Base-by-base conservation (phyloP, 1,284 basidiomycete species). In the Neolentinus lepideus region DNA sequence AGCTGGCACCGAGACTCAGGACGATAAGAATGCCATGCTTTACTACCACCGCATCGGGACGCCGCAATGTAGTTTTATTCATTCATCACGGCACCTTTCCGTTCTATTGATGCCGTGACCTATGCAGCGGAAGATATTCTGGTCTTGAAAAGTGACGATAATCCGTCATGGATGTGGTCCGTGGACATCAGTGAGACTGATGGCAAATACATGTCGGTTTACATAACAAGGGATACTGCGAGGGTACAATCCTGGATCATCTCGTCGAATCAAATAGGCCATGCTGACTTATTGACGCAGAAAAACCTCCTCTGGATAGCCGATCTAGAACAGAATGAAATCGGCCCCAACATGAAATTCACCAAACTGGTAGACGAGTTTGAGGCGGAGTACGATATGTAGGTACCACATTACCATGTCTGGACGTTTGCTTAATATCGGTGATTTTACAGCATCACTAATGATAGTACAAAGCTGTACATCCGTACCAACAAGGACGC, bases 241-340 rank as follows among this genome's bases (percentile, higher is more conserved):
- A 74, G 78, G 63, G 38, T 43, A 21, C 6, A 85, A 67, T 58
- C 75, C 27, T 38, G 19, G 8, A 6, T 16, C 12, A 9, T 6
- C 16, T 43, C n/a, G 38, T 16, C 8, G 4, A 6, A 43, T 16
- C 12, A 43, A 31, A 12, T 12, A 31, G 29, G 6, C 29, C 6
- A 31, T 31, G 29, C 51, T 35, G 24, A n/a, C 24, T 24, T 58
- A 54, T 8, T 53, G 45, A 29, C 50, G 53, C 61, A 90, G 86
- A 84, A 84, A 79, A 84, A 87, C 63, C 67, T 82, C n/a, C 67
- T 90, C 1, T 91, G 88, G 88, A 74, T 90, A 43, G 78, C 85
- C 1, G 84, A 90, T 62, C 71, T 90, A 10, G 65, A 79, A 50
- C 71, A 78, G 53, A 75, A 80, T 55, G 69, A 76, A 54, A 84